These are phyloP conservation scores for Ormosia semicastrata DNA, from an alignment of 306 rosid species.

Conservation along the genomic window DNA sequence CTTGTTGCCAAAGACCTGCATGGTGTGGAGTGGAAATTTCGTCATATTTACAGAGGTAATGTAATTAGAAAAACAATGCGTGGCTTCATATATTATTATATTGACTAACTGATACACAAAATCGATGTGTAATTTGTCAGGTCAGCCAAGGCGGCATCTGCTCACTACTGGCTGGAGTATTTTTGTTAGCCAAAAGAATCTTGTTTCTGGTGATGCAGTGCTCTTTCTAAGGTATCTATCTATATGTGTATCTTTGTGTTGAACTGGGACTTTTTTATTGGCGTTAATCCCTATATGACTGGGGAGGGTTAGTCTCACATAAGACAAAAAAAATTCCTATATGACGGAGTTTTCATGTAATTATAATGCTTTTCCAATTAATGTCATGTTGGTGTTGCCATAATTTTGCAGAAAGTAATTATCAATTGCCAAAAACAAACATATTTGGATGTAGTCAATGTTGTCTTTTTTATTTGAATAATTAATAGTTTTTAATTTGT, in stretches of 20 bases:
- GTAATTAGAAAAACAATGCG: slow-evolving; percentile 3
- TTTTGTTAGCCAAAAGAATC: slow-evolving; percentile 93
- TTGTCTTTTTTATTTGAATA: neutral
- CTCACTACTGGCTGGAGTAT: slow-evolving; percentile 98
- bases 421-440: neutral
- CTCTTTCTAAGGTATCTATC: slow-evolving; percentile 77
- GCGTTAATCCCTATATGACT: neutral
- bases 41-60: slow-evolving; percentile 91
- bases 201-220: slow-evolving; percentile 97
- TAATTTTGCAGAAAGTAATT: neutral
- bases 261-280: neutral
- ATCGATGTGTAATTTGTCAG: slow-evolving; percentile 47
- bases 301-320: neutral
- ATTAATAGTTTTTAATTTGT: neutral
- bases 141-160: slow-evolving; percentile 98
- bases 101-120: slow-evolving; percentile 23
- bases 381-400: neutral
- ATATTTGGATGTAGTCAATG: neutral
- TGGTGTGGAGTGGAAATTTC: slow-evolving; percentile 94
- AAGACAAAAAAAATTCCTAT: neutral
- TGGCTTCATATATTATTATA: slow-evolving; percentile 35
- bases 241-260: neutral
- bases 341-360: neutral
- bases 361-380: neutral
- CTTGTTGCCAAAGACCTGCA: slow-evolving; percentile 94